phyloP scores from a whole-genome alignment of 2,329 filamentous ascomycete genomes.

The Fusarium equiseti region DNA sequence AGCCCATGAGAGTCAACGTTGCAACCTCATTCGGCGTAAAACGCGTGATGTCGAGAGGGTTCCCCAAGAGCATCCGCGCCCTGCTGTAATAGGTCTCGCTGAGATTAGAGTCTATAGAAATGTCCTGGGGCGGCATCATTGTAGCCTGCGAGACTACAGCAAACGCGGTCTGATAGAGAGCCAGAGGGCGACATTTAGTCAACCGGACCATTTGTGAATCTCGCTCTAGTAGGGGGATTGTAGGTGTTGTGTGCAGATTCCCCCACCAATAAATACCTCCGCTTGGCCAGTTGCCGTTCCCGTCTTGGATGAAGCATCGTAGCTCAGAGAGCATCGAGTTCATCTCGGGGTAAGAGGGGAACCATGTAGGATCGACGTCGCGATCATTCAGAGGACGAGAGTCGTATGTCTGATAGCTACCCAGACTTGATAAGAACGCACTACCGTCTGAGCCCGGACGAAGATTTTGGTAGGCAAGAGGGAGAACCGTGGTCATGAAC shows the following conservation, averaged over 20 bases:
- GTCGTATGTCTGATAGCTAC: conserved; percentile 62
- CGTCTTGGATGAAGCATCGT: conserved; percentile 61
- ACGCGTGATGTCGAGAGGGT: conserved; percentile 59
- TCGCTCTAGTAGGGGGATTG: conserved; percentile 39
- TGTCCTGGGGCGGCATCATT: conserved; percentile 30
- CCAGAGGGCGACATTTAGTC: conserved; percentile 54
- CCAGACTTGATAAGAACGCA: conserved; percentile 57
- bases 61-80: conserved; percentile 59
- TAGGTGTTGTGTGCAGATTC: conserved; percentile 53
- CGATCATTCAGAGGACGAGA: conserved; percentile 56
- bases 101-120: conserved; percentile 47
- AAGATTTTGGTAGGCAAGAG: conserved; percentile 49
- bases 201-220: conserved; percentile 36
- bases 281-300: conserved; percentile 55
- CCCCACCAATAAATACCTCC: conserved; percentile 65
- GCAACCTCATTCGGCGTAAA: conserved; percentile 59
- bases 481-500: conserved; percentile 58
- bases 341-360: conserved; percentile 56
- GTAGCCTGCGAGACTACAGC: conserved; percentile 54
- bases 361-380: conserved; percentile 55
- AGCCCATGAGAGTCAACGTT: conserved; percentile 60
- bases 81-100: conserved; percentile 61
- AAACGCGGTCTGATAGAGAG: conserved; percentile 61
- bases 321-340: conserved; percentile 55
- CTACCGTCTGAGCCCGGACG: conserved; percentile 41